A percentile compares a stretch with the other conserved stretches of the same genome.
These are phyloP conservation scores for Colletotrichum sp. DNA, from an alignment of 2,329 filamentous ascomycete species.

Conservation along the genomic window DNA sequence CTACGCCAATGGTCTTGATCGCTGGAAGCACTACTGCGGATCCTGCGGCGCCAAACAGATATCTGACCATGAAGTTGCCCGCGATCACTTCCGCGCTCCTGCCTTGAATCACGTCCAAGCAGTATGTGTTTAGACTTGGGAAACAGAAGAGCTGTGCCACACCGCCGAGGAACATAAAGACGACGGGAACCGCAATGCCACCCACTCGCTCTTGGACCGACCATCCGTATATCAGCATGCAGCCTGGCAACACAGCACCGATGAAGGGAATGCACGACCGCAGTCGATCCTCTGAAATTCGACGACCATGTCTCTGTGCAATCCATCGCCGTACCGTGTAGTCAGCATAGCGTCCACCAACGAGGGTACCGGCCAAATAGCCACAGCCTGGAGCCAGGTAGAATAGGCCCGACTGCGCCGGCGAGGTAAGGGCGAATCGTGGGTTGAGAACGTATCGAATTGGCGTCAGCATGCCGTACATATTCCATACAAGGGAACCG, in stretches of 20 bases:
- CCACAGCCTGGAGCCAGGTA: slow-evolving; percentile 73
- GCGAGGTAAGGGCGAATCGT: slow-evolving; percentile 66
- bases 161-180: slow-evolving; percentile 73
- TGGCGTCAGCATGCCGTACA: slow-evolving; percentile 70
- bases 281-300: slow-evolving; percentile 73
- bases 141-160: slow-evolving; percentile 74
- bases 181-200: slow-evolving; percentile 57
- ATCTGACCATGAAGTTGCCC: slow-evolving; percentile 80
- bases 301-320: slow-evolving; percentile 52
- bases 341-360: slow-evolving; percentile 73
- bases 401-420: slow-evolving; percentile 70
- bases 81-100: slow-evolving; percentile 48
- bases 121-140: slow-evolving; percentile 68
- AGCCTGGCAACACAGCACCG: slow-evolving; percentile 62
- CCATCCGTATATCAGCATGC: slow-evolving; percentile 75
- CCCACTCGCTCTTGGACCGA: slow-evolving; percentile 6
- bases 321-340: slow-evolving; percentile 66
- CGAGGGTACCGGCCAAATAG: slow-evolving; percentile 69
- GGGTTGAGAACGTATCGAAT: slow-evolving; percentile 76
- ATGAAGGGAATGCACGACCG: slow-evolving; percentile 65
- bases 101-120: slow-evolving; percentile 19
- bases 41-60: slow-evolving; percentile 74
- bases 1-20: slow-evolving; percentile 76
- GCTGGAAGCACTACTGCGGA: slow-evolving; percentile 77
- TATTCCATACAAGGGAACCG: slow-evolving; percentile 72